phyloP scores from a whole-genome alignment of 441 rosid species.

The Gossypium davidsonii region DNA sequence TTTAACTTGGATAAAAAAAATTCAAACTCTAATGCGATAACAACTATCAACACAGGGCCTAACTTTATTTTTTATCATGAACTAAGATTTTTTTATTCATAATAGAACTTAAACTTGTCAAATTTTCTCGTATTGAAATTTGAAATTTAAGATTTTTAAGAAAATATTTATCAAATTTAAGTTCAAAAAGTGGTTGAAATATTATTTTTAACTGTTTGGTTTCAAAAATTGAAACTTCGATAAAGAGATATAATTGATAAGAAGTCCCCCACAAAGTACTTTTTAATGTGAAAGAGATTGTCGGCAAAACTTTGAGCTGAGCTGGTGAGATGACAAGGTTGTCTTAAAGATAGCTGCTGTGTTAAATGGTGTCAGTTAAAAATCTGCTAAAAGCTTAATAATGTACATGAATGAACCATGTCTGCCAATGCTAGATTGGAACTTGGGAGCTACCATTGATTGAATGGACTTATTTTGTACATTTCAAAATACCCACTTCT shows the following conservation, averaged over 20 bases:
- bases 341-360: not conserved
- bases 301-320: not conserved
- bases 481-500: not conserved
- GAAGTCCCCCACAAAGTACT: too few relatives aligned
- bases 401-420: not conserved
- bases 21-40: too few relatives aligned
- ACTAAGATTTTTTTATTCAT: too few relatives aligned
- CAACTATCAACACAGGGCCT: too few relatives aligned
- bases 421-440: not conserved
- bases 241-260: not conserved
- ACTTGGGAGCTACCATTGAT: not conserved
- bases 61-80: too few relatives aligned
- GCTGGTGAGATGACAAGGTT: not conserved
- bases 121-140: too few relatives aligned
- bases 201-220: not conserved
- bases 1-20: too few relatives aligned
- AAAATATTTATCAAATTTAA: too few relatives aligned
- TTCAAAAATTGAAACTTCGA: not conserved
- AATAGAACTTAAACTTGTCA: too few relatives aligned
- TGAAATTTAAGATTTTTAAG: too few relatives aligned
- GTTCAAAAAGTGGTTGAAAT: too few relatives aligned
- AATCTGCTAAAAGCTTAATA: not conserved
- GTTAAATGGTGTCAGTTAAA: conserved; percentile 7
- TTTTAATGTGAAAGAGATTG: not conserved
- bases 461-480: not conserved